Base-by-base conservation (phyloP, 108 stramenopile genomes). In the Nitzschia sp. region DNA sequence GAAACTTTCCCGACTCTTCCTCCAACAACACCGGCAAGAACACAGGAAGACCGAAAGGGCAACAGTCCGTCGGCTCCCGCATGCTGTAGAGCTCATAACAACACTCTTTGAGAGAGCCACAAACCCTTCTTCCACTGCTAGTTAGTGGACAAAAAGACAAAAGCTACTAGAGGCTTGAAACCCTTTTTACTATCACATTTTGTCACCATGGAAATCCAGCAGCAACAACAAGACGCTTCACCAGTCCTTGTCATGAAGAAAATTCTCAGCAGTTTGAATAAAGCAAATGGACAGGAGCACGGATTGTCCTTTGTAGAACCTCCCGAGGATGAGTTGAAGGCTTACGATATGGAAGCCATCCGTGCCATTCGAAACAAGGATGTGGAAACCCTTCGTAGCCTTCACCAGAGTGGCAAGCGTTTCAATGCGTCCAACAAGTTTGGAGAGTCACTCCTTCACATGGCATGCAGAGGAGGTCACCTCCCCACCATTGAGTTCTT, bases 371-470 rank as follows among this genome's bases (percentile, higher is more conserved):
- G 87, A 17, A n/a, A 65, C 8, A 61, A 57, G 22, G 75, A 92
- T 48, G 41, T 88, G 2, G 76, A 78, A 0, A 26, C 41, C 57
- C 64, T 92, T 0, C 77, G 83, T 10, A 11, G 63, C 17, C 41
- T 81, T 15, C 56, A 72, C 42, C 22, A 22, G 10, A 57, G 56
- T n/a, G 87, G 87, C 6, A 77, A 81, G 71, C 64, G 69, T 52
- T 57, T 92, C 38, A 72, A 89, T 41, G 83, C 81, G 29, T 84
- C 84, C 56, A 95, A 95, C 78, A 66, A 70, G 46, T 93, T 92
- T 56, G 92, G 91, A 3, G 92, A 96, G 66, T 85, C 83, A 19
- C 65, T 96, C 19, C 71, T 96, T 20, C 95, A 94, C 65, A 82
- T 94, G 83, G 91, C 89, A 0, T 94, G 95, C 61, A 79, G 91